Base-by-base conservation (phyloP, 257 asterid genomes). In the Primulina tabacum region DNA sequence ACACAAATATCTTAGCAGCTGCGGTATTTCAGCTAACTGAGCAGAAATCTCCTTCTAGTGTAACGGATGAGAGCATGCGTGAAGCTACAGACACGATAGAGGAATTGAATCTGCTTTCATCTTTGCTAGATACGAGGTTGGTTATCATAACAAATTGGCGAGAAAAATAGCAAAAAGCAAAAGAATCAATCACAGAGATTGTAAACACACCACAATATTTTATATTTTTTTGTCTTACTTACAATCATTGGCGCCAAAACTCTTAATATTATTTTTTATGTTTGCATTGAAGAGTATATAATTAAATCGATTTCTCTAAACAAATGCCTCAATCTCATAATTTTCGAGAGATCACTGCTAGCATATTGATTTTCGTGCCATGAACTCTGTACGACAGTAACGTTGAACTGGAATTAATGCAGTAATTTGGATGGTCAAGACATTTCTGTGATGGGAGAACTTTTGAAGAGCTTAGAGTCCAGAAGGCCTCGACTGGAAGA, bases 31-130 rank as follows among this genome's bases (percentile, higher is more conserved):
- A 47, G 65, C 61, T 73, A 30, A 16, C 47, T 5, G 47, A 72
- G 73, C 59, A 53, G 74, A 56, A 52, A 18, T 28, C 68, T 61
- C 14, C 32, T 56, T 26, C 71, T 60, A 32, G 58, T 26, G 84
- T 80, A 26, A 77, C 29, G 24, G 28, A 60, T 57, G 37, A 38
- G 4, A 32, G 6, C 60, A 18, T 68, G 26, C 24, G 12, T 37
- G 78, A 80, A 64, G 58, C 52, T 5, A 37, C 17, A 4, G 6
- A 17, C 62, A 24, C 63, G 68, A 40, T 76, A 63, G 64, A 70
- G 24, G 84, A 80, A 62, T 60, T 80, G 71, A 72, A 74, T 70
- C 69, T 34, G 17, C 70, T 81, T 26, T 30, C 33, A 8, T 68
- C 71, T 2, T 7, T 60, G 17, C 32, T 80, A 9, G 70, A 67